Conservation (phyloP, 208 protist genomes). For the Vickermania ingenoplastis region DNA sequence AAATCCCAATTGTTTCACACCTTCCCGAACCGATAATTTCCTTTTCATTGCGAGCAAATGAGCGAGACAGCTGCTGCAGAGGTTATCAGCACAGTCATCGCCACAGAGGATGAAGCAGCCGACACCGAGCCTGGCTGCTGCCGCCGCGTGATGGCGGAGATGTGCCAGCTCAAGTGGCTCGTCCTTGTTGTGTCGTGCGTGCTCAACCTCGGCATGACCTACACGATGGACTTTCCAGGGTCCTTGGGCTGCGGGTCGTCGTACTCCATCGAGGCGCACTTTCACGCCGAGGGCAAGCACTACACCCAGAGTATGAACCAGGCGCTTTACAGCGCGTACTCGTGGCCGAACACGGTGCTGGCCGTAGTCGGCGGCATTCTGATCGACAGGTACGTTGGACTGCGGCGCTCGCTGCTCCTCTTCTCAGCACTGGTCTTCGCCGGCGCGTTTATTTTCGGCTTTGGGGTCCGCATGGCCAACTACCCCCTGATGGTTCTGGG, state of each 20-base stretch:
- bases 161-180: constrained; percentile 48
- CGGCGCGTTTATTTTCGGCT: constrained; percentile 64
- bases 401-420: constrained; percentile 68
- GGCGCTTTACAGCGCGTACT: constrained; percentile 88
- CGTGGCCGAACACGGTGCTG: constrained; percentile 87
- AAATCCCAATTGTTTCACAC: too few species aligned
- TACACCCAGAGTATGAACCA: constrained; percentile 86
- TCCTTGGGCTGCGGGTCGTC: constrained; percentile 55
- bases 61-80: too few species aligned
- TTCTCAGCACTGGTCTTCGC: constrained; percentile 60
- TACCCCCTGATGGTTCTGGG: constrained; percentile 67
- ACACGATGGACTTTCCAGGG: constrained; percentile 75
- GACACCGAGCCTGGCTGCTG: too few species aligned
- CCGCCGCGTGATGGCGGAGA: not conserved
- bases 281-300: constrained; percentile 23
- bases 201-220: constrained; percentile 79
- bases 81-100: too few species aligned
- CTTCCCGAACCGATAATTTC: too few species aligned
- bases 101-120: too few species aligned
- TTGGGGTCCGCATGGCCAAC: constrained; percentile 40
- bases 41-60: too few species aligned
- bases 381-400: constrained; percentile 82
- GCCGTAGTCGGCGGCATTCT: constrained; percentile 77
- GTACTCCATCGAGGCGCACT: constrained; percentile 51
- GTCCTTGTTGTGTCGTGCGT: constrained; percentile 73